A percentile compares a stretch with the other conserved stretches of the same genome.
phyloP scores from a whole-genome alignment of 495 filamentous ascomycete genomes.

The Cenococcum geophilum region DNA sequence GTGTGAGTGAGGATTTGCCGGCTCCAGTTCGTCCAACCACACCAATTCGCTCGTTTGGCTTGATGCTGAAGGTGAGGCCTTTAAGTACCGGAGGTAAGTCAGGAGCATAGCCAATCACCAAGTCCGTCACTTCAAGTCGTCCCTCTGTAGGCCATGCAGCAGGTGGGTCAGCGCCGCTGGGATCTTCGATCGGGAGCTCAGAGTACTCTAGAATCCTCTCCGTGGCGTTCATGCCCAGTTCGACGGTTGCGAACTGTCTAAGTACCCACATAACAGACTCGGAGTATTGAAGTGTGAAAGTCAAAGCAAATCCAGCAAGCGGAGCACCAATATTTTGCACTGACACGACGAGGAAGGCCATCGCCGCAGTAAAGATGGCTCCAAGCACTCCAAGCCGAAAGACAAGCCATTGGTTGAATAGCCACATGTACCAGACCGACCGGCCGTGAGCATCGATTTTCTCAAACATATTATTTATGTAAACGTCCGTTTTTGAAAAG shows the following conservation, averaged over 20 bases:
- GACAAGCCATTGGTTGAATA: slow-evolving; percentile 11
- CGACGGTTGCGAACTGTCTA: slow-evolving; percentile 56
- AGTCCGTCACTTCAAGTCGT: slow-evolving; percentile 62
- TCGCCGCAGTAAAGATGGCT: slow-evolving; percentile 59
- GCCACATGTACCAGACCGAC: slow-evolving; percentile 60
- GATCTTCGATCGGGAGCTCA: slow-evolving; percentile 60
- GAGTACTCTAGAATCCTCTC: slow-evolving; percentile 81
- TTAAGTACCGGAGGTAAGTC: slow-evolving; percentile 73
- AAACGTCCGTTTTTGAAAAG: slow-evolving; percentile 58
- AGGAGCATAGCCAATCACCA: slow-evolving; percentile 69
- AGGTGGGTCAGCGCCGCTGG: slow-evolving; percentile 55
- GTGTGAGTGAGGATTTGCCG: slow-evolving; percentile 63
- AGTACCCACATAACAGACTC: slow-evolving; percentile 53
- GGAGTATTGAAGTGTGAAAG: slow-evolving; percentile 52
- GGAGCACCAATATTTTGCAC: slow-evolving; percentile 59
- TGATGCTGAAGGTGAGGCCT: slow-evolving; percentile 62
- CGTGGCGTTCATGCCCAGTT: slow-evolving; percentile 78
- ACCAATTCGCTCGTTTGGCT: slow-evolving; percentile 69
- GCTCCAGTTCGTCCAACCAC: slow-evolving; percentile 83
- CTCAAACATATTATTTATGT: slow-evolving; percentile 58
- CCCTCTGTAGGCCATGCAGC: slow-evolving; percentile 78
- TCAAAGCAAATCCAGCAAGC: slow-evolving; percentile 72
- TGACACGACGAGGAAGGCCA: slow-evolving; percentile 54
- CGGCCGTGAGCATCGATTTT: slow-evolving; percentile 60
- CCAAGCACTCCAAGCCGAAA: slow-evolving; percentile 46